phyloP scores from a whole-genome alignment of 2,329 filamentous ascomycete genomes.

The Dothideomycetes sp. region DNA sequence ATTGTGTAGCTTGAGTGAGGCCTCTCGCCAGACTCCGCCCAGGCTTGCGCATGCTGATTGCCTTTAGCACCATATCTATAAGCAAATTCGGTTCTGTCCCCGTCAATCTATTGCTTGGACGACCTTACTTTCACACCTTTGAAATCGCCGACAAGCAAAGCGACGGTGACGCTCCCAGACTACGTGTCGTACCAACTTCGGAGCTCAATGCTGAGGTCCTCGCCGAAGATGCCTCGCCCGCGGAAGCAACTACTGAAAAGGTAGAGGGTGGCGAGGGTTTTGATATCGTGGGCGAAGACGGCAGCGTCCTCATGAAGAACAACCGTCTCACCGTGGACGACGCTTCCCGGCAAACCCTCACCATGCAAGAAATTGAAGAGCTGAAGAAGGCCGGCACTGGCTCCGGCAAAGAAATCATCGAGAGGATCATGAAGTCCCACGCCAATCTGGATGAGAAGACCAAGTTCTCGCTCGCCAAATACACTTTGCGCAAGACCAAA shows the following conservation, averaged over 20 bases:
- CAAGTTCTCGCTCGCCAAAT: slow-evolving; percentile 84
- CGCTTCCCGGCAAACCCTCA: slow-evolving; percentile 61
- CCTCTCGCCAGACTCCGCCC: slow-evolving; percentile 1
- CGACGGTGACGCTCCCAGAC: slow-evolving; percentile 47
- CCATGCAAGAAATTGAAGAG: slow-evolving; percentile 59
- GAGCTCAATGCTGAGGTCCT: slow-evolving; percentile 75
- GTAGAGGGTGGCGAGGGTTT: slow-evolving; percentile 23
- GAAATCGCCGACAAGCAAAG: slow-evolving; percentile 67
- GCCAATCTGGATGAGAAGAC: slow-evolving; percentile 90
- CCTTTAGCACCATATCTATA: slow-evolving; percentile 50
- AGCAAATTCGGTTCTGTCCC: slow-evolving; percentile 91
- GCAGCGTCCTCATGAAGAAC: slow-evolving; percentile 43
- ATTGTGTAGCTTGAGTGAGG: slow-evolving; percentile 17
- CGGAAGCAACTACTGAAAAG: slow-evolving; percentile 7
- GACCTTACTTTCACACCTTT: slow-evolving; percentile 84
- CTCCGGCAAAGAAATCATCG: slow-evolving; percentile 79
- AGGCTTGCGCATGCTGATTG: slow-evolving; percentile 15
- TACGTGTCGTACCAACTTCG: slow-evolving; percentile 68
- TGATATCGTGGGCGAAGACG: slow-evolving; percentile 37
- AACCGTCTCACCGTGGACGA: slow-evolving; percentile 55
- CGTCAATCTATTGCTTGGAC: slow-evolving; percentile 78
- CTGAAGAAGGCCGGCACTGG: slow-evolving; percentile 62
- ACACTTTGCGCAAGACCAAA: slow-evolving; percentile 84
- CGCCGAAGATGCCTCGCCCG: slow-evolving; percentile 41
- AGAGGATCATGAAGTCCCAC: slow-evolving; percentile 85